phyloP scores from a whole-genome alignment of 441 rosid genomes.

The Gossypium davidsonii region DNA sequence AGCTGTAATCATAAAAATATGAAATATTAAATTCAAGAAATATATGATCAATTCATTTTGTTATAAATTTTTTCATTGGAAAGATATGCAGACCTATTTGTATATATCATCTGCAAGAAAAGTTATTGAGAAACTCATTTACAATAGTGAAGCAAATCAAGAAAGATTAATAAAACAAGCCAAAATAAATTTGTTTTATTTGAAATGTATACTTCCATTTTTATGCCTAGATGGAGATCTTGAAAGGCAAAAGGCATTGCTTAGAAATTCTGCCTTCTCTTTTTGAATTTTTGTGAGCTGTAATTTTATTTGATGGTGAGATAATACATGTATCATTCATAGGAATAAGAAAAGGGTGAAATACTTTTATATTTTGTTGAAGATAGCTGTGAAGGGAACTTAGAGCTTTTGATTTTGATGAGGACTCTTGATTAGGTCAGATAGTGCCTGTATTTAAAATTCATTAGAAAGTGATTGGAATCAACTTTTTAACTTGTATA shows the following conservation, averaged over 20 bases:
- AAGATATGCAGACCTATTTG: background rate
- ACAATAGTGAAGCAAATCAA: background rate
- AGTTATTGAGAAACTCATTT: background rate
- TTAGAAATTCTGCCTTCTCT: background rate
- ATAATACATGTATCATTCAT: background rate
- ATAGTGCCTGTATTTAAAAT: slow-evolving; percentile 1
- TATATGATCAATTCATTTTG: background rate
- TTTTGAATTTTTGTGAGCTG: background rate
- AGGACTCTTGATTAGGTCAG: background rate
- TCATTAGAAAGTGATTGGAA: background rate
- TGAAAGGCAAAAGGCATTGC: background rate
- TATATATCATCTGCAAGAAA: background rate
- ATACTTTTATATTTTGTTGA: slow-evolving; percentile 4
- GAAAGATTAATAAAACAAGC: background rate
- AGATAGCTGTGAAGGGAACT: background rate
- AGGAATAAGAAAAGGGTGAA: background rate
- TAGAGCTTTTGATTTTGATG: slow-evolving; percentile 6
- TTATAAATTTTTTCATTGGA: background rate
- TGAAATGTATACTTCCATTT: background rate
- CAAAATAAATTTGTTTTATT: background rate
- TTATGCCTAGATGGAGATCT: background rate
- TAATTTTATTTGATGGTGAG: background rate
- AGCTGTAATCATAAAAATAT: background rate
- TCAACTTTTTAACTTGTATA: background rate
- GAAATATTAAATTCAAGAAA: slow-evolving; percentile 1